Base-by-base conservation (phyloP, 2,329 filamentous ascomycete species). In the Penicillium freii region DNA sequence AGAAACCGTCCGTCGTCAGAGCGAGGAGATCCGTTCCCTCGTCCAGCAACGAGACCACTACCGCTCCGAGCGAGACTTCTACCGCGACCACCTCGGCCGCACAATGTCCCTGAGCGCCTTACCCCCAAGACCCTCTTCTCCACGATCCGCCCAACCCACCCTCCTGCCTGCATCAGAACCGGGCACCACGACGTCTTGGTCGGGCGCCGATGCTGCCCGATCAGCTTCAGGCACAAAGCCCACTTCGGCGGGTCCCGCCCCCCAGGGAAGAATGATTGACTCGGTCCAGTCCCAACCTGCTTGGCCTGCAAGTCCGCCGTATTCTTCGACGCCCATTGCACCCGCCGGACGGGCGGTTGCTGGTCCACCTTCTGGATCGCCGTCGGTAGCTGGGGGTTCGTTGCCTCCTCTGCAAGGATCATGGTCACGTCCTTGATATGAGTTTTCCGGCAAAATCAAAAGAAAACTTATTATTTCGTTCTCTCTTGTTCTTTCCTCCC, bases 51-150 rank as follows among this genome's bases (percentile, higher is more conserved):
- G 73, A 44, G 74, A 77, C 19, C 70, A 73, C 56, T 78, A 78
- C 56, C 73, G 69, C 19, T 66, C 69, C 0, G 75, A 78, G 51
- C 68, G 75, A 34, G 69, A 78, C 55, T 76, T 73, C 59, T 77
- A 72, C 59, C 72, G 74, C 11, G 74, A 77, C 7, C 57, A 69
- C 9, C 56, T 71, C 25, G 58, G 64, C 49, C 70, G 70, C 25
- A 60, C 69, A 23, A 56, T 66, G 11, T 65, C 69, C 21, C 23
- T 65, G 11, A 63, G 58, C 29, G 63, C 73, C 56, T 51, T 73
- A 11, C 66, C 71, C 15, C 53, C 70, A 17, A 64, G 73, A 34
- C 72, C 73, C 0, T 38, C 68, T 5, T 73, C 73, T 2, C 73
- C 73, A n/a, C 62, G 59, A 17, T 54, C 57, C 23, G 23, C 56